These are phyloP conservation scores for Sanghuangporus weigelae DNA, from an alignment of 1,284 basidiomycete species.

Conservation along the genomic window DNA sequence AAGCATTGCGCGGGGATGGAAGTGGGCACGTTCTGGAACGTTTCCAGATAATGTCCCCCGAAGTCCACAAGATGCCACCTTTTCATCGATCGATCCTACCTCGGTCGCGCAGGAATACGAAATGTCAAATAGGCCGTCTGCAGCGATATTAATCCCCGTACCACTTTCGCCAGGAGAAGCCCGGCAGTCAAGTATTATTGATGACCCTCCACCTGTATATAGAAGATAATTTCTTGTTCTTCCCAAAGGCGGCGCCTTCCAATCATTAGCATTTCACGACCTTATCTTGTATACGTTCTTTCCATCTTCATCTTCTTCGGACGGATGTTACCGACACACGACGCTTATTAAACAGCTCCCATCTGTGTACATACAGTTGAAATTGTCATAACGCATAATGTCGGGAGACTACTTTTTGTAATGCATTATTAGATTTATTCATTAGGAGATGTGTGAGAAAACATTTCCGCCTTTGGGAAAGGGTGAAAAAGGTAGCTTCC, in stretches of 20 bases:
- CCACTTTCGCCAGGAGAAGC: not conserved
- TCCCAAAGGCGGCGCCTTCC: not conserved
- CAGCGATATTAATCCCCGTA: not conserved
- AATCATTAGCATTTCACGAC: not conserved
- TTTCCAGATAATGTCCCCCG: not conserved
- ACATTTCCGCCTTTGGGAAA: too few species aligned
- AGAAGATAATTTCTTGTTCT: not conserved
- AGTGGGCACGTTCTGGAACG: not conserved
- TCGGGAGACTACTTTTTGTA: too few species aligned
- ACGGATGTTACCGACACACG: not conserved
- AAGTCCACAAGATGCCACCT: not conserved
- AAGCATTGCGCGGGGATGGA: not conserved
- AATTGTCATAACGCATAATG: too few species aligned
- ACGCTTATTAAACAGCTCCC: not conserved
- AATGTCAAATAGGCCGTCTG: not conserved
- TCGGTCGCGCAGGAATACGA: not conserved
- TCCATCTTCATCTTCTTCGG: not conserved
- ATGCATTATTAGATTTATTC: too few species aligned
- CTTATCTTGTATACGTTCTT: not conserved
- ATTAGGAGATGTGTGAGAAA: too few species aligned
- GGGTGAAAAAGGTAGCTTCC: too few species aligned
- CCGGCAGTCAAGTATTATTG: not conserved
- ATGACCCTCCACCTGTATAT: not conserved
- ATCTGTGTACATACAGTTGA: not conserved
- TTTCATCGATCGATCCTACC: not conserved